phyloP scores from a whole-genome alignment of 2,329 filamentous ascomycete species.

The Phyllosticta paracitricarpa region DNA sequence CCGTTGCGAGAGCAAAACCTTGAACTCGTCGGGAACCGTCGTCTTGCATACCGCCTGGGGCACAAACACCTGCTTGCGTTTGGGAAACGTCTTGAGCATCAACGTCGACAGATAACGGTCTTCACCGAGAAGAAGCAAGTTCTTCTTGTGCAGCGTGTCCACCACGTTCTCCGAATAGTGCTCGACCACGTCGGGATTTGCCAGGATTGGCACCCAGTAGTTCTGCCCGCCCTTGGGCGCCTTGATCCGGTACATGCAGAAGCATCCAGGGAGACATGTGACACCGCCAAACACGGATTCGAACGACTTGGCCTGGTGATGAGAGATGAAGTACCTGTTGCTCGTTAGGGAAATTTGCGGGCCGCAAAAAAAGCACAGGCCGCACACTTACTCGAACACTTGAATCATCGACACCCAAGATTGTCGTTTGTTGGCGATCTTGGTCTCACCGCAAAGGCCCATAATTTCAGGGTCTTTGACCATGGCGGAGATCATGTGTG shows the following conservation, averaged over 20 bases:
- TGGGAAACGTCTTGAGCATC: conserved; percentile 97
- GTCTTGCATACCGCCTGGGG: conserved; percentile 99
- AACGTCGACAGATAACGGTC: conserved; percentile 93
- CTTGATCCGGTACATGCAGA: conserved; percentile 99
- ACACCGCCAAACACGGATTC: conserved; percentile 98
- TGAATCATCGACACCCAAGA: conserved; percentile 97
- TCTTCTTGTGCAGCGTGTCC: conserved; percentile 97
- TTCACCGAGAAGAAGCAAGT: conserved; percentile 80
- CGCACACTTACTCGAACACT: conserved; percentile 66
- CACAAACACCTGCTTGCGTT: conserved; percentile 97
- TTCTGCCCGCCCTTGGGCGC: conserved; percentile 96
- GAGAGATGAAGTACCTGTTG: conserved; percentile 80
- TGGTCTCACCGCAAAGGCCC: conserved; percentile 97
- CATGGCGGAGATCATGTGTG: conserved; percentile 98
- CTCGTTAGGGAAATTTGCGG: conserved; percentile 20
- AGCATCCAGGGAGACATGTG: conserved; percentile 94
- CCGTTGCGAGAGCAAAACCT: conserved; percentile 83
- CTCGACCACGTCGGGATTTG: conserved; percentile 96
- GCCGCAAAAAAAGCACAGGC: conserved; percentile 6
- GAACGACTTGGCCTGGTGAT: conserved; percentile 93
- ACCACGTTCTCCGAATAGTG: conserved; percentile 99
- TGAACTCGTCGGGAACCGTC: conserved; percentile 86
- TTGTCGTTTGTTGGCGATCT: conserved; percentile 95
- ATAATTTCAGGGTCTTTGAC: conserved; percentile 98
- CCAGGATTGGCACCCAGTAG: conserved; percentile 98